Conservation (phyloP, 2,329 filamentous ascomycete genomes). For the Fusarium setosum region DNA sequence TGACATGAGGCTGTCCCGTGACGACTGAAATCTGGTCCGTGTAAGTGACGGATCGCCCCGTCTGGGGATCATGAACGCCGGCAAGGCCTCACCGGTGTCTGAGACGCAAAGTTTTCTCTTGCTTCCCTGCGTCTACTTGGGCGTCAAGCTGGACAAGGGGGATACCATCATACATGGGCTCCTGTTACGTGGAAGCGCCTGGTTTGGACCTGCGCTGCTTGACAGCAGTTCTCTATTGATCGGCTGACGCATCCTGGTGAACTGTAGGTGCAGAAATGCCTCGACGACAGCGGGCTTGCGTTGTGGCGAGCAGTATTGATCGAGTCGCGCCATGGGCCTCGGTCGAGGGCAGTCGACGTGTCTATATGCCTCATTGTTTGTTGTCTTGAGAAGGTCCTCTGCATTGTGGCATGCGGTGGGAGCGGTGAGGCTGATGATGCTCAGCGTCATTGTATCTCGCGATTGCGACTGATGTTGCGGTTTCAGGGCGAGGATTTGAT, state of each 20-base stretch:
- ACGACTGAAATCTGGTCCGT: constrained; percentile 5
- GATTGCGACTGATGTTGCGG: too few relatives aligned
- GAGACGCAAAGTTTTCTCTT: too few relatives aligned
- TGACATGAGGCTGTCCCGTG: constrained; percentile 31
- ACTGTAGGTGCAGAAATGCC: constrained; percentile 11
- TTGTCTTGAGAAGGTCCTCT: constrained; percentile 1
- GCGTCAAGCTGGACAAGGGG: constrained; percentile 12
- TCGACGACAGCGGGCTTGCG: constrained; percentile 3
- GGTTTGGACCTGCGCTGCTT: constrained; percentile 19
- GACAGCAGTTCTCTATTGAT: not conserved
- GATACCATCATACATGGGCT: constrained; percentile 20
- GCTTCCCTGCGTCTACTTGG: constrained; percentile 16
- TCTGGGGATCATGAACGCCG: too few relatives aligned
- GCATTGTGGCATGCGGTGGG: not conserved
- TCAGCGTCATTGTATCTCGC: too few relatives aligned
- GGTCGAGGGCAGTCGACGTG: constrained; percentile 10
- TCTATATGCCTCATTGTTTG: constrained; percentile 18
- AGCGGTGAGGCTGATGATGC: not conserved
- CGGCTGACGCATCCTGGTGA: constrained; percentile 10
- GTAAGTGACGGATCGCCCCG: constrained; percentile 11
- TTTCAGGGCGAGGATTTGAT: too few relatives aligned
- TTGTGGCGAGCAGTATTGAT: constrained; percentile 6
- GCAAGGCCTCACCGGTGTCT: constrained; percentile 31
- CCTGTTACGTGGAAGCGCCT: constrained; percentile 27
- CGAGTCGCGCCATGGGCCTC: constrained; percentile 11